Conservation (phyloP, 2,329 filamentous ascomycete species). For the Calonectria multiphialidica region DNA sequence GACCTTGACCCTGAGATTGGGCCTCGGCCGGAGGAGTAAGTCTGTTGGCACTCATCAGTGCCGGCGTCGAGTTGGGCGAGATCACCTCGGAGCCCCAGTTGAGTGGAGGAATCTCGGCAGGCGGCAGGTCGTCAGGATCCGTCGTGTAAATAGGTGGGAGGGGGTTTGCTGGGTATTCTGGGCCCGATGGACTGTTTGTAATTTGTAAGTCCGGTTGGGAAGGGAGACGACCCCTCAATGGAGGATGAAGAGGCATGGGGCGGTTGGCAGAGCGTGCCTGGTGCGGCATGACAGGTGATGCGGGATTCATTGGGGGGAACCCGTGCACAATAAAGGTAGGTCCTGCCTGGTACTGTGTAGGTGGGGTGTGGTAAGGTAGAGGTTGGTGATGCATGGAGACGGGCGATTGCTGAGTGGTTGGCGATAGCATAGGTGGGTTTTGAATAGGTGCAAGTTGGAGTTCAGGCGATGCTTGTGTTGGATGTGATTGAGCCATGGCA, state of each 20-base stretch:
- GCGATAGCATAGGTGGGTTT: background rate
- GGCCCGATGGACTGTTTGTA: background rate
- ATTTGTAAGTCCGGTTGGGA: background rate
- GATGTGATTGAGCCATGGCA: background rate
- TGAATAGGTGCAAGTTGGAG: background rate
- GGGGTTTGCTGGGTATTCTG: background rate
- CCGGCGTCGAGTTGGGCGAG: background rate
- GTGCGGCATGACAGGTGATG: background rate
- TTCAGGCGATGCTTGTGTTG: background rate
- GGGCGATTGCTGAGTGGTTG: background rate
- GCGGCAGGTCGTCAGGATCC: background rate
- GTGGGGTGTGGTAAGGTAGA: background rate
- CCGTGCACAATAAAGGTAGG: background rate
- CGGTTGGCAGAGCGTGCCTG: background rate
- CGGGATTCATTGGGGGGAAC: background rate
- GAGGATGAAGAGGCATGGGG: background rate
- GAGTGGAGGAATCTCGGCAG: slow-evolving; percentile 5
- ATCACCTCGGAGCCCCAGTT: background rate
- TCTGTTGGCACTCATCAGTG: background rate
- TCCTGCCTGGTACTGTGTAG: background rate
- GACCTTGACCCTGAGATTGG: background rate
- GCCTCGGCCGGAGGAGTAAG: background rate
- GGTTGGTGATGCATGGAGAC: background rate
- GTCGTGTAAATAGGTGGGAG: background rate
- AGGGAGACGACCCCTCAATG: background rate